Evolutionary conservation across 2,329 filamentous ascomycete genomes (phyloP), one percentile per base, ranked within the genome.

Genomic region (Allantophomopsis cytisporea): DNA sequence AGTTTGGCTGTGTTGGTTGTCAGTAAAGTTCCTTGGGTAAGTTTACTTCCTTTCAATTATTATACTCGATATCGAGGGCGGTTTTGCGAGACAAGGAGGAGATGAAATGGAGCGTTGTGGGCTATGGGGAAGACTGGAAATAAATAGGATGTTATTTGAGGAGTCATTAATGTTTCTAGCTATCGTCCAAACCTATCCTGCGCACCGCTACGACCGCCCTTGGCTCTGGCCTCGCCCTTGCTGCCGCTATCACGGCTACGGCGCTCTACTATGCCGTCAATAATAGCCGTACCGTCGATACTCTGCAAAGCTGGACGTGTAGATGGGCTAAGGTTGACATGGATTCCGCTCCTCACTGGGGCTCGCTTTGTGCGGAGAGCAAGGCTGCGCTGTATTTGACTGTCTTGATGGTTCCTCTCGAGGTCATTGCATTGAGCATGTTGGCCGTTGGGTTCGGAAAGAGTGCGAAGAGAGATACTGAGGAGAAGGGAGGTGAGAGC

Each of bases 241-340:
- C 60, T 36, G 65, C 62, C 11, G 64, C 69, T 31, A 52, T 76
- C 37, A 59, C 76, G 40, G 65, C 67, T 44, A 68, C 74, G 50
- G 58, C 64, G 38, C 65, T 78, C 54, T 76, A 72, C 54, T 79
- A 76, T 50, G 62, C 61, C 40, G 62, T 72, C 54, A 71, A 76
- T 47, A 54, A 63, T 14, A 76, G 73, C 3, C 57, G 56, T 12
- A 62, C 60, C 7, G 58, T 60, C 42, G 71, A 75, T 51, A 73
- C 71, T 6, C 56, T 79, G 10, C 62, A 76, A 50, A 75, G 70
- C 55, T 80, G 75, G 75, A 70, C 65, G 32, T 80, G 75, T 54
- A 71, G 71, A 45, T 80, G 75, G 74, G 56, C 59, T 7, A 50
- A 60, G 16, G 58, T 76, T n/a, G 54, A 57, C 43, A 76, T 78